A percentile compares a stretch with the other conserved stretches of the same genome.
Evolutionary conservation across 2,329 filamentous ascomycete species (phyloP).

Genomic region (Sphaceloma murrayae): DNA sequence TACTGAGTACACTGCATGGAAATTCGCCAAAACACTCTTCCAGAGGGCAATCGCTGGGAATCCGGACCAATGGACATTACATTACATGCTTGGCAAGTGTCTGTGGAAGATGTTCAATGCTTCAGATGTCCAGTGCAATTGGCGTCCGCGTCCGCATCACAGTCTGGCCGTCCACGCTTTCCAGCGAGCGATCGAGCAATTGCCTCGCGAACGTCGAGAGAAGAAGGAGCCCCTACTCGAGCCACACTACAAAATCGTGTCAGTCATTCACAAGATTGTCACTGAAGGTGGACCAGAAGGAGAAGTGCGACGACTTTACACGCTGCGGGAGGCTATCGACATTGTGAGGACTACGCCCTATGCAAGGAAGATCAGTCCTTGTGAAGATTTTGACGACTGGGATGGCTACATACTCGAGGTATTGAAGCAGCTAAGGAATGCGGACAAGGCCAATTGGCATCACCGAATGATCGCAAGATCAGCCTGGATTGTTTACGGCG

Average conservation of each 20-base stretch:
- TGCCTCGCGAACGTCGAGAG: conserved; percentile 47
- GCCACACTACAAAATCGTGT: conserved; percentile 85
- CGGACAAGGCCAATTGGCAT: conserved; percentile 92
- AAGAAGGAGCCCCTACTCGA: conserved; percentile 72
- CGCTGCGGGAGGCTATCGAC: conserved; percentile 36
- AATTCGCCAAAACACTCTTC: conserved; percentile 53
- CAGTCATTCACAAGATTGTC: conserved; percentile 73
- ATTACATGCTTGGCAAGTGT: conserved; percentile 63
- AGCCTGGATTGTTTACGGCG: conserved; percentile 53
- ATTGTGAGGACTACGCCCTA: conserved; percentile 45
- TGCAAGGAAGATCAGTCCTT: conserved; percentile 41
- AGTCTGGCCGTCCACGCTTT: conserved; percentile 16
- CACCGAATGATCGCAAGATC: conserved; percentile 78
- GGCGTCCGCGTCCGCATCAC: conserved; percentile 8
- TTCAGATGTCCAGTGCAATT: too few species aligned
- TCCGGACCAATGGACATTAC: conserved; percentile 55
- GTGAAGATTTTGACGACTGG: conserved; percentile 45
- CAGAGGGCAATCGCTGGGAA: conserved; percentile 49
- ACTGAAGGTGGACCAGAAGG: conserved; percentile 38
- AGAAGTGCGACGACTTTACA: conserved; percentile 29
- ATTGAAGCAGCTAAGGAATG: conserved; percentile 49
- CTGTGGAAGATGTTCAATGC: conserved; percentile 59
- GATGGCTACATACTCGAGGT: conserved; percentile 55
- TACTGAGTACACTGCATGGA: conserved; percentile 53
- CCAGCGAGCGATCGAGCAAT: conserved; percentile 46